A percentile compares a stretch with the other conserved stretches of the same genome.
Conservation (phyloP, 306 rosid genomes). For the Neltuma alba region DNA sequence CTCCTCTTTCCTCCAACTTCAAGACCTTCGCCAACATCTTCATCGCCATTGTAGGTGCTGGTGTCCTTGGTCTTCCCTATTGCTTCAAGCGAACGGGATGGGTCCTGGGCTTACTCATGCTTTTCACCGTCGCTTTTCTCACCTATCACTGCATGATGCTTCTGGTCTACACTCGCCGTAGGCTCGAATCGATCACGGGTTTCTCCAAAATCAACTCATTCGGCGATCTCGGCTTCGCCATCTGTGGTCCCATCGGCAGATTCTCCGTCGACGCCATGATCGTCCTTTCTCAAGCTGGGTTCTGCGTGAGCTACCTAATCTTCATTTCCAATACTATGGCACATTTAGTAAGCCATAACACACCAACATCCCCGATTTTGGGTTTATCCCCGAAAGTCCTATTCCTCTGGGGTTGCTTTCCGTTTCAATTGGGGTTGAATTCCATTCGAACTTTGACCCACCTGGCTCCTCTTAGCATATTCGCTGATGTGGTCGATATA, state of each 20-base stretch:
- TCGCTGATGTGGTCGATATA: slow-evolving; percentile 68
- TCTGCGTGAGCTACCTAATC: slow-evolving; percentile 72
- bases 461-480: slow-evolving; percentile 73
- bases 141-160: slow-evolving; percentile 83
- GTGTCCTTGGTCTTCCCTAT: slow-evolving; percentile 76
- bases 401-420: slow-evolving; percentile 69
- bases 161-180: slow-evolving; percentile 64
- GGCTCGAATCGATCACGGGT: slow-evolving; percentile 47
- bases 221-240: slow-evolving; percentile 66
- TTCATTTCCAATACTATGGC: slow-evolving; percentile 62
- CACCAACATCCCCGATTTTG: slow-evolving; percentile 22
- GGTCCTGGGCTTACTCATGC: slow-evolving; percentile 55
- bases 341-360: slow-evolving; percentile 23
- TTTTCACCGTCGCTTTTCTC: slow-evolving; percentile 55
- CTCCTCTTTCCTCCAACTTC: slow-evolving; percentile 50
- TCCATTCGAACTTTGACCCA: slow-evolving; percentile 67
- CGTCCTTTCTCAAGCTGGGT: slow-evolving; percentile 68
- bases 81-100: slow-evolving; percentile 71
- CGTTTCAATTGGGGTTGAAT: slow-evolving; percentile 71
- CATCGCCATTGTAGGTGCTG: slow-evolving; percentile 74
- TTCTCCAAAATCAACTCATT: slow-evolving; percentile 60
- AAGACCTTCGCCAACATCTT: slow-evolving; percentile 75
- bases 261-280: slow-evolving; percentile 65
- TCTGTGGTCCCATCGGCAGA: slow-evolving; percentile 59
- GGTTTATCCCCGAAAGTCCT: slow-evolving; percentile 53